Base-by-base conservation (phyloP, 2,329 filamentous ascomycete species). In the Colletotrichum echinochloae region DNA sequence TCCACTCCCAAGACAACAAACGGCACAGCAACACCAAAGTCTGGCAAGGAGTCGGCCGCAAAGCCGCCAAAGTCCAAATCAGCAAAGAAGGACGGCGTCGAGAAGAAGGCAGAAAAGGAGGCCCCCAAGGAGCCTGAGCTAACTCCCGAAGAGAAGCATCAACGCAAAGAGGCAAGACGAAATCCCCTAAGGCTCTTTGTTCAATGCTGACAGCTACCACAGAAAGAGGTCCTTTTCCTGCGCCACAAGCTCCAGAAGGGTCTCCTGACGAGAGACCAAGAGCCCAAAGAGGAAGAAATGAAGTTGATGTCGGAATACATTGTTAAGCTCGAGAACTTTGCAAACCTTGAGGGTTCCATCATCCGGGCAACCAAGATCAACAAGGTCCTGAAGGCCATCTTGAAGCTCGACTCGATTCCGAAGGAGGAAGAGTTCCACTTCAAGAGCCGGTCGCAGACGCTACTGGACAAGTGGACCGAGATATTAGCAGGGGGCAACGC, bases 281-380 rank as follows among this genome's bases (percentile, higher is more conserved):
- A 91, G 59, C 95, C 95, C n/a, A 92, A 95, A 81, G 93, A 94
- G 75, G 90, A 94, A 9, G 93, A 95, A 75, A 95, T 95, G 92
- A 85, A 89, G 72, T 83, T 85, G 57, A 94, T 96, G 91, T 91
- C 91, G 5, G 91, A 93, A 23, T 94, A 91, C 76, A 86, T 97
- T 67, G 88, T 86, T 37, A 94, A 97, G 80, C 88, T 99, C 7
- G 96, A 99, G 82, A 88, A 86, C 9, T 91, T 86, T 80, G 84
- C 89, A 1, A 93, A 97, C 74, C 88, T 98, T 5, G 95, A 98
- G 79, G 94, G 93, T 37, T 90, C 90, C 74, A 96, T 98, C 76
- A 97, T 98, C 77, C 90, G 93, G 73, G 86, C 85, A 18, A 99
- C 96, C 72, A 99, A 98, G 87, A 98, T 99, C 82, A 95, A 98